These are phyloP conservation scores for Penicillium sp. DNA, from an alignment of 2,329 filamentous ascomycete genomes.

Conservation along the genomic window DNA sequence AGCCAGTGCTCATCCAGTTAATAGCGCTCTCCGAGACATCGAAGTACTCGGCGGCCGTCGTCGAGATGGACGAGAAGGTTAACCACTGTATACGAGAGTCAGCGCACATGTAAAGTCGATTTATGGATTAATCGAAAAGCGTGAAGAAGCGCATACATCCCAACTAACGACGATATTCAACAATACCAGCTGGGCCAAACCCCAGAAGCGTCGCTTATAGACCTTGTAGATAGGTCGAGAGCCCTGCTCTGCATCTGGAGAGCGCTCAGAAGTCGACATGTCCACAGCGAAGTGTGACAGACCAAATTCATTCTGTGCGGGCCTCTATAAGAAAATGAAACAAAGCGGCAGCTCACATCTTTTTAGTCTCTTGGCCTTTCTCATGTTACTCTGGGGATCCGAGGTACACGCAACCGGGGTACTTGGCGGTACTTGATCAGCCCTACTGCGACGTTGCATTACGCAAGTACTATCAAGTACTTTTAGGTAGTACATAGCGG, in stretches of 20 bases:
- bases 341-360: neutral
- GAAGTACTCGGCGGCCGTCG: conserved; percentile 73
- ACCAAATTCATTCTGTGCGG: neutral
- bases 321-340: neutral
- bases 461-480: neutral
- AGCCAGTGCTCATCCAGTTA: conserved; percentile 90
- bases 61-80: conserved; percentile 81
- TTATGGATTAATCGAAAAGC: neutral
- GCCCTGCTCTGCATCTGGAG: conserved; percentile 14
- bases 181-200: conserved; percentile 76
- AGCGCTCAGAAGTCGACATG: conserved; percentile 10
- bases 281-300: neutral
- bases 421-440: conserved; percentile 5
- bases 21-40: conserved; percentile 70
- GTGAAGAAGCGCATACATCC: conserved; percentile 65
- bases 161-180: conserved; percentile 92
- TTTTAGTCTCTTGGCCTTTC: neutral
- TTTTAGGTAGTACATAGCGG: neutral
- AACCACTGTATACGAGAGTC: conserved; percentile 65
- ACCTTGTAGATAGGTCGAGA: conserved; percentile 49
- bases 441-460: conserved; percentile 1
- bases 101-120: neutral
- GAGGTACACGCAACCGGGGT: conserved; percentile 1
- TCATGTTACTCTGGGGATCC: neutral
- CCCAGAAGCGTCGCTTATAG: conserved; percentile 89